Conservation (phyloP, 1,284 basidiomycete species). For the Rhodotorula sp. region DNA sequence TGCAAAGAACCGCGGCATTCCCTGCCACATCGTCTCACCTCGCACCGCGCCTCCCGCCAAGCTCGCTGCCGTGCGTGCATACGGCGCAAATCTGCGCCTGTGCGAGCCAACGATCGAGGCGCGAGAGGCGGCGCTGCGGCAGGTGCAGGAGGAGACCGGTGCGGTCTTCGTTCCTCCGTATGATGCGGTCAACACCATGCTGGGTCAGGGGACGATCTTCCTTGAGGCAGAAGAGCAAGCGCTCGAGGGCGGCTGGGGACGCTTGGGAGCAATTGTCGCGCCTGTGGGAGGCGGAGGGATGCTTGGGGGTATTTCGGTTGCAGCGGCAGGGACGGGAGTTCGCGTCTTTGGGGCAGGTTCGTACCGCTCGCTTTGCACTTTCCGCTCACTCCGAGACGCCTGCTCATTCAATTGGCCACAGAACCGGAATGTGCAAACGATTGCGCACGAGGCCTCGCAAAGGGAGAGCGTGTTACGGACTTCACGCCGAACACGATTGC, state of each 20-base stretch:
- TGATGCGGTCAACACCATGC: conserved; percentile 30
- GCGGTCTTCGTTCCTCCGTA: conserved; percentile 32
- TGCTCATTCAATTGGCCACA: neutral
- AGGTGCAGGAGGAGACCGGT: conserved; percentile 21
- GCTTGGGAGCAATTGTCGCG: conserved; percentile 21
- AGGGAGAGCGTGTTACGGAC: conserved; percentile 12
- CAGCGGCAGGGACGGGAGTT: conserved; percentile 18
- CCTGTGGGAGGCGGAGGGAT: conserved; percentile 33
- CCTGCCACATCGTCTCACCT: conserved; percentile 34
- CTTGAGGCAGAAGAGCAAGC: conserved; percentile 31
- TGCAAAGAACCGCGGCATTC: conserved; percentile 13
- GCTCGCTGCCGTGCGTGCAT: conserved; percentile 26
- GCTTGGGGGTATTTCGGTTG: conserved; percentile 20
- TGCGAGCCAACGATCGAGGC: conserved; percentile 27
- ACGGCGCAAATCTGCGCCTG: conserved; percentile 28
- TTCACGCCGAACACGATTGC: conserved; percentile 31
- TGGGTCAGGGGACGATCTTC: conserved; percentile 28
- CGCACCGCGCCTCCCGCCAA: conserved; percentile 23
- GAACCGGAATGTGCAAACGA: conserved; percentile 25
- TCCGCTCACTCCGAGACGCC: neutral
- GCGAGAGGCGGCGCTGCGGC: conserved; percentile 18
- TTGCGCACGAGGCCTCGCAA: conserved; percentile 29
- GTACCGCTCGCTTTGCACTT: neutral
- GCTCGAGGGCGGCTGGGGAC: neutral
- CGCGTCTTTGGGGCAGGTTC: conserved; percentile 32